Conservation (phyloP, 2,329 filamentous ascomycete species). For the Colletotrichum gigasporum region DNA sequence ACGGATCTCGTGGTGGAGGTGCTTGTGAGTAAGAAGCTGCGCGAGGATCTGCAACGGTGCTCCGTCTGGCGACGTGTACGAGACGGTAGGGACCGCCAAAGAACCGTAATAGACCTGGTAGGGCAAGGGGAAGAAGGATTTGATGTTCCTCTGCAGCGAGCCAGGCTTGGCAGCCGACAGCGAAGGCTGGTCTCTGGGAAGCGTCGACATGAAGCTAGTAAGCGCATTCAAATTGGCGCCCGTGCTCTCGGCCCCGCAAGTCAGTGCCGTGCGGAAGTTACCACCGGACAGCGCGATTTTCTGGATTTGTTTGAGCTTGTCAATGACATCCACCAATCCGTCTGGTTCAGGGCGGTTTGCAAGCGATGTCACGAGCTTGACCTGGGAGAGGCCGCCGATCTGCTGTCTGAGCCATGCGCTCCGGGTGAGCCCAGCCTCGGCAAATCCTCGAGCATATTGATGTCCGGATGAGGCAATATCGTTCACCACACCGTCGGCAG, state of each 20-base stretch:
- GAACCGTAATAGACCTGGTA: slow-evolving; percentile 98
- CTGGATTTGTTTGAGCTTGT: slow-evolving; percentile 88
- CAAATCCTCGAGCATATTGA: slow-evolving; percentile 83
- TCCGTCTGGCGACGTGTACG: slow-evolving; percentile 79
- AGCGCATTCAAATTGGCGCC: slow-evolving; percentile 76
- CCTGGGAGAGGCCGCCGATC: slow-evolving; percentile 88
- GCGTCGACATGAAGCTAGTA: slow-evolving; percentile 71
- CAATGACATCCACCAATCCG: slow-evolving; percentile 77
- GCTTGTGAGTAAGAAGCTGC: slow-evolving; percentile 94
- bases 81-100: slow-evolving; percentile 81
- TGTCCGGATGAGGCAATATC: slow-evolving; percentile 92
- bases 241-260: slow-evolving; percentile 81
- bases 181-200: slow-evolving; percentile 54
- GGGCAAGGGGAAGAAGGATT: slow-evolving; percentile 91
- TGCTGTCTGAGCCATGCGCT: slow-evolving; percentile 81
- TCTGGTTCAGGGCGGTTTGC: slow-evolving; percentile 77
- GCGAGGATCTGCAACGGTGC: slow-evolving; percentile 89
- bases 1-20: slow-evolving; percentile 95
- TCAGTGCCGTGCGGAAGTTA: slow-evolving; percentile 81
- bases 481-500: slow-evolving; percentile 90
- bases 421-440: slow-evolving; percentile 80
- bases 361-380: slow-evolving; percentile 83
- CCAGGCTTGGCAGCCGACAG: slow-evolving; percentile 46
- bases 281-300: slow-evolving; percentile 76
- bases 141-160: slow-evolving; percentile 60